Evolutionary conservation across 2,329 filamentous ascomycete genomes (phyloP), one percentile per base, ranked within the genome.

Genomic region (Tolypocladium ovalisporum): DNA sequence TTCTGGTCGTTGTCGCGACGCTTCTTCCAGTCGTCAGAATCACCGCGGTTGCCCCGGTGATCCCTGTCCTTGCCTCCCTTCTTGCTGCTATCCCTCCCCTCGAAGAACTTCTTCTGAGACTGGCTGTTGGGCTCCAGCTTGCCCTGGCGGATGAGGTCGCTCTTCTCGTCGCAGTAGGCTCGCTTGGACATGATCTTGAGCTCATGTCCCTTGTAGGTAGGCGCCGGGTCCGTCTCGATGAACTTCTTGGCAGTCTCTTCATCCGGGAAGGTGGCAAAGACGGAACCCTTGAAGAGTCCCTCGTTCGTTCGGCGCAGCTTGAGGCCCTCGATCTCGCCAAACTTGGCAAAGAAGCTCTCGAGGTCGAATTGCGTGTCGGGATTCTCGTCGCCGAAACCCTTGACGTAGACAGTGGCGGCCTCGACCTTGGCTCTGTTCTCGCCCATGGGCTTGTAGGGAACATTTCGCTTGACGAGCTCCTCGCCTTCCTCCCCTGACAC

Each of bases 331-430:
- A 90, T 83, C 36, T 88, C 80, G 52, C 92, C 93, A 70, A 85
- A 92, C 58, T 86, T 82, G 57, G 85, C 80, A 71, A 97, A 96
- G 78, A 96, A 97, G 60, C 85, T 85, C 77, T 99, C 94, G 58
- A 99, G 87, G 62, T 97, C 90, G 71, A 96, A 90, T 73, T 97
- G 94, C 34, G 91, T 93, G 60, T 84, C 86, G 13, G 87, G 80
- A n/a, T 81, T 79, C 74, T 96, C 92, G 51, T 88, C 83, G 51
- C 91, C 91, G 66, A 99, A 99, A 54, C 92, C 93, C 79, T 97
- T 99, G 65, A 83, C 90, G 72, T 99, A 99, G 68, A 96, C 82
- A 66, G 86, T 93, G 58, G 86, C 81, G 59, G 83, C 80, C 72
- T 92, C 86, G 57, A 82, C 78, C 73, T 85, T 82, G 70, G 84